Percentiles rank a stretch among this genome's conserved stretches.
Conservation (phyloP, 2,329 filamentous ascomycete species). For the Microcyclosporella mali region DNA sequence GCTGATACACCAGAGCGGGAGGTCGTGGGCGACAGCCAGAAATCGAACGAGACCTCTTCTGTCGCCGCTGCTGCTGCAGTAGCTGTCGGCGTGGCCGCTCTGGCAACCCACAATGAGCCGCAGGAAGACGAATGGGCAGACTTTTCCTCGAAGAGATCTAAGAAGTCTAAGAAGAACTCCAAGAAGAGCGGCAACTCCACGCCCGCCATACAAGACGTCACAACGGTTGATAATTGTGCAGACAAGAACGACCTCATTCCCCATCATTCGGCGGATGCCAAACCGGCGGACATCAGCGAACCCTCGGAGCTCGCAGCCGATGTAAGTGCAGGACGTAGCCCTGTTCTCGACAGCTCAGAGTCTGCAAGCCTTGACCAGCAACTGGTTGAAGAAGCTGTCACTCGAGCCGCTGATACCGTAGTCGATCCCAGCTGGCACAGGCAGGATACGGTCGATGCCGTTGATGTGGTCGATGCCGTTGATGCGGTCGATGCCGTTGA, state of each 20-base stretch:
- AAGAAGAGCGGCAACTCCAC: conserved; percentile 18
- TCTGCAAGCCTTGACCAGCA: too few relatives aligned
- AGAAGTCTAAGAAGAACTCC: conserved; percentile 41
- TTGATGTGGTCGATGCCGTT: too few relatives aligned
- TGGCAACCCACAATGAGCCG: conserved; percentile 1
- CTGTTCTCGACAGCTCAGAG: too few relatives aligned
- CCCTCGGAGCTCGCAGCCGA: too few relatives aligned
- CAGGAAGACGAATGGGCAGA: conserved; percentile 18
- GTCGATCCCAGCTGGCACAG: too few relatives aligned
- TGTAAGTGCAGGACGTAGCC: too few relatives aligned
- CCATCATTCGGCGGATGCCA: too few relatives aligned
- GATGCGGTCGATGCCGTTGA: too few relatives aligned
- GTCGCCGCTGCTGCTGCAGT: conserved; percentile 8
- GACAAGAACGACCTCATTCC: neutral
- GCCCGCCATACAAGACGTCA: conserved; percentile 1
- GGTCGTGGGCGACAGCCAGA: neutral
- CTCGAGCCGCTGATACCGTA: too few relatives aligned
- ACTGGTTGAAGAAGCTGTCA: too few relatives aligned
- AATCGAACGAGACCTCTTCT: conserved; percentile 1
- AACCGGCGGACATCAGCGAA: neutral
- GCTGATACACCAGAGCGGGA: neutral
- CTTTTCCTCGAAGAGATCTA: conserved; percentile 30
- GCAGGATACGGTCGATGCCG: too few relatives aligned
- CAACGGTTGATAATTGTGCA: neutral
- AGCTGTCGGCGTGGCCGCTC: conserved; percentile 6